Evolutionary conservation across 768 basidiomycete genomes (phyloP).

Genomic region (Chalciporus sphaerocephalus): DNA sequence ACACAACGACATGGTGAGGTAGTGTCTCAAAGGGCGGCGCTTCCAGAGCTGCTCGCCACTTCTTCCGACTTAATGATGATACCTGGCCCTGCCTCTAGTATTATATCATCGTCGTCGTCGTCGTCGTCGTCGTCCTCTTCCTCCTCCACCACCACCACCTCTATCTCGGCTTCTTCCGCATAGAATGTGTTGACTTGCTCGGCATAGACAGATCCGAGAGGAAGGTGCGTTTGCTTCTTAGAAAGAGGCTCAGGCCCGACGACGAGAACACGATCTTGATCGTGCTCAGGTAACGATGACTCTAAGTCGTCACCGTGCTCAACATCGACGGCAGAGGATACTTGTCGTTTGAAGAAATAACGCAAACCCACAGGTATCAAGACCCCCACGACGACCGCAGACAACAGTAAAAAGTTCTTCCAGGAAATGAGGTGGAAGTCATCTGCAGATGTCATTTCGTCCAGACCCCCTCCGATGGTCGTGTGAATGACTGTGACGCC

Average conservation of each 20-base stretch:
- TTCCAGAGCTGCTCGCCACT: constrained; percentile 25
- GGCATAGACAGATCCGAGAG: constrained; percentile 31
- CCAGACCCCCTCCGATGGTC: constrained; percentile 87
- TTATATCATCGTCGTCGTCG: constrained; percentile 64
- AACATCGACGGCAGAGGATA: constrained; percentile 36
- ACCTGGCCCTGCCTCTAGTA: constrained; percentile 73
- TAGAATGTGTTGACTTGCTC: constrained; percentile 37
- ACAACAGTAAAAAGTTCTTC: constrained; percentile 82
- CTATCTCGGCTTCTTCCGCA: constrained; percentile 41
- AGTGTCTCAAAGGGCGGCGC: constrained; percentile 14
- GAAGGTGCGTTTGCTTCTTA: constrained; percentile 38
- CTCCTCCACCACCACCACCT: no score
- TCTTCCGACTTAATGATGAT: constrained; percentile 38
- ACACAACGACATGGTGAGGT: constrained; percentile 15
- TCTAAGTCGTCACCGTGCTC: constrained; percentile 34
- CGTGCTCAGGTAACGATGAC: constrained; percentile 31
- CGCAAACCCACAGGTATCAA: constrained; percentile 88
- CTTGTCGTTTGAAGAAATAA: constrained; percentile 72
- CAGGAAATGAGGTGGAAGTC: constrained; percentile 94
- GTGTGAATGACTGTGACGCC: constrained; percentile 94
- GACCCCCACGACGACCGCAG: constrained; percentile 86
- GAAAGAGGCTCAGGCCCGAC: constrained; percentile 48
- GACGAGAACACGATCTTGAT: constrained; percentile 50
- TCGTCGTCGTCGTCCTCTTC: constrained; percentile 59
- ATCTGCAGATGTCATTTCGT: constrained; percentile 90